Percentiles rank a stretch among this genome's conserved stretches.
Conservation (phyloP, 2,329 filamentous ascomycete species). For the Penicillium crustosum region DNA sequence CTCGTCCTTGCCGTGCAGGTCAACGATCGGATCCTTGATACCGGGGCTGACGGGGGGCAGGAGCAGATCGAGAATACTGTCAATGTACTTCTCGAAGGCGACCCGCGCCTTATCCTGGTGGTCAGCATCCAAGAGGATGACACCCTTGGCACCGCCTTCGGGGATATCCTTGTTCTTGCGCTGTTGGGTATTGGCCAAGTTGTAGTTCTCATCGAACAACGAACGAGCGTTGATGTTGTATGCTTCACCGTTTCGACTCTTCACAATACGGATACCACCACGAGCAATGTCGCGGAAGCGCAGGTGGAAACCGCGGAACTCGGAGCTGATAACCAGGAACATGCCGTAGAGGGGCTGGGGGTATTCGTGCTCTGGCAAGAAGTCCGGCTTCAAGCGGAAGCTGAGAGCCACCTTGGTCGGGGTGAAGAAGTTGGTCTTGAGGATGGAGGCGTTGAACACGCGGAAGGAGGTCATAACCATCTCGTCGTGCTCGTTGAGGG, state of each 20-base stretch:
- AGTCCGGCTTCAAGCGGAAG: conserved; percentile 79
- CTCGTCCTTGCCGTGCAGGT: conserved; percentile 90
- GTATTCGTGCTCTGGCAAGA: conserved; percentile 90
- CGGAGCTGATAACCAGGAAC: conserved; percentile 97
- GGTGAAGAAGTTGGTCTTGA: conserved; percentile 98
- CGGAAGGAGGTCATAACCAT: conserved; percentile 98
- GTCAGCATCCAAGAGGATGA: conserved; percentile 88
- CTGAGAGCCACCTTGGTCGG: conserved; percentile 97
- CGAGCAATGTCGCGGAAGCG: conserved; percentile 96
- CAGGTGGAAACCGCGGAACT: conserved; percentile 95
- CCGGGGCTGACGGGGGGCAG: conserved; percentile 86
- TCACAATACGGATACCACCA: conserved; percentile 97
- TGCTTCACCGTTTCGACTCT: conserved; percentile 92
- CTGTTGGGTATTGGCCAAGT: conserved; percentile 95
- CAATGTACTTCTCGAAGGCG: conserved; percentile 99
- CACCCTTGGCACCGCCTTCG: conserved; percentile 96
- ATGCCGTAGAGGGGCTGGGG: conserved; percentile 92
- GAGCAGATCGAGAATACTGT: conserved; percentile 93
- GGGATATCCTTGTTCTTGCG: conserved; percentile 99
- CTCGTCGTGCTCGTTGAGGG: conserved; percentile 89
- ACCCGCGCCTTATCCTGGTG: conserved; percentile 91
- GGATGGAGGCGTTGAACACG: conserved; percentile 86
- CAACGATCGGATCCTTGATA: conserved; percentile 98
- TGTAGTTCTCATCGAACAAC: conserved; percentile 98
- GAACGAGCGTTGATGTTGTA: conserved; percentile 96